These are phyloP conservation scores for Silybum marianum DNA, from an alignment of 129 eudicot species.

Conservation along the genomic window DNA sequence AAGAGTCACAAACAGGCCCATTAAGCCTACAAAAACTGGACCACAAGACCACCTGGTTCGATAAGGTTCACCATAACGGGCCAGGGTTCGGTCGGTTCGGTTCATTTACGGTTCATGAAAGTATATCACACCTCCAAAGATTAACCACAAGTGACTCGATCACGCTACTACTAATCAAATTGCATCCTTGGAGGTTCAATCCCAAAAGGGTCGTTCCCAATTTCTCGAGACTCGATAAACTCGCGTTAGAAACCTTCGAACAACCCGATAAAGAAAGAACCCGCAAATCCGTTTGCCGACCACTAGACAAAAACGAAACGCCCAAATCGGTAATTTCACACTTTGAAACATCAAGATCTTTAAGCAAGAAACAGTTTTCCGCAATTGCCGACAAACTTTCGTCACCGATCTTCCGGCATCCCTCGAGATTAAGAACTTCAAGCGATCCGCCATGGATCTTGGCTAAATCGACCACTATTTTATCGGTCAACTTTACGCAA, in stretches of 20 bases:
- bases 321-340: conserved; percentile 72
- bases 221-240: conserved; percentile 47
- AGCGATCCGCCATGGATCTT: conserved; percentile 71
- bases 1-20: conserved; percentile 30
- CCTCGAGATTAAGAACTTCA: conserved; percentile 70
- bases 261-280: conserved; percentile 85
- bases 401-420: conserved; percentile 68
- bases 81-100: background rate
- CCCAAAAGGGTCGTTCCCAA: conserved; percentile 70
- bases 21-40: conserved; percentile 34
- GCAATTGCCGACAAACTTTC: conserved; percentile 62
- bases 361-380: conserved; percentile 51
- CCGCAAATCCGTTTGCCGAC: conserved; percentile 46
- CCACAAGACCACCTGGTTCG: conserved; percentile 18
- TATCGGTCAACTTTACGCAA: conserved; percentile 64
- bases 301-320: conserved; percentile 49
- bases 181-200: conserved; percentile 78
- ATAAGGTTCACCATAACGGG: conserved; percentile 12
- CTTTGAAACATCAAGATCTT: conserved; percentile 82
- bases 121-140: conserved; percentile 92
- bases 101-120: conserved; percentile 34
- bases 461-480: conserved; percentile 45
- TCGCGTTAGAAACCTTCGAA: conserved; percentile 56
- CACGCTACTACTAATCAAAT: conserved; percentile 53
- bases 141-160: conserved; percentile 61